These are phyloP conservation scores for Apiotrichum domesticum DNA, from an alignment of 1,284 basidiomycete species.

Conservation along the genomic window DNA sequence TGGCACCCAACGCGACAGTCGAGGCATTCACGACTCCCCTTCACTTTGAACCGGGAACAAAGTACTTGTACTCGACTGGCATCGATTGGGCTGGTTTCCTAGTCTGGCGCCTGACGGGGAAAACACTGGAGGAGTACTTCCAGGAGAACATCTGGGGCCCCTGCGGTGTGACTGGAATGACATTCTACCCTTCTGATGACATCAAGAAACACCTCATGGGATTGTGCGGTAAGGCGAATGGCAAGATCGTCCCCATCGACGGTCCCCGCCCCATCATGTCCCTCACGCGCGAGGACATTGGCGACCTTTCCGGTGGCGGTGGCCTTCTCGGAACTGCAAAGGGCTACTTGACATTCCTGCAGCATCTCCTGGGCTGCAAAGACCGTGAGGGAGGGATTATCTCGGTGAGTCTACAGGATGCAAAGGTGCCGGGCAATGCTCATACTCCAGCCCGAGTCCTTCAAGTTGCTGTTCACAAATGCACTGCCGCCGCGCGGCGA, in stretches of 20 bases:
- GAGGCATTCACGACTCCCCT: slow-evolving; percentile 8
- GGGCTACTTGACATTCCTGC: slow-evolving; percentile 29
- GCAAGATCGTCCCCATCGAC: slow-evolving; percentile 14
- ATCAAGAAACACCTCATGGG: too few relatives aligned
- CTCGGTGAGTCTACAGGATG: neutral
- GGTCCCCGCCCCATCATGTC: neutral
- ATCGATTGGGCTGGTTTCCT: slow-evolving; percentile 29
- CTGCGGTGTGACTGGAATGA: slow-evolving; percentile 16
- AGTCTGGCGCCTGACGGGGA: slow-evolving; percentile 18
- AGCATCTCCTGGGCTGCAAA: neutral
- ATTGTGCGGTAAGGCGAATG: neutral
- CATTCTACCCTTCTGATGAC: slow-evolving; percentile 24
- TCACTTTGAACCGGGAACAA: slow-evolving; percentile 30
- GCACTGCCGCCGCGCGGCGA: slow-evolving; percentile 4
- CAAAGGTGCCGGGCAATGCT: too few relatives aligned
- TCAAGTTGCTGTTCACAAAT: slow-evolving; percentile 20
- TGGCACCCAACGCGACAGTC: too few relatives aligned
- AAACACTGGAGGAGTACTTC: slow-evolving; percentile 17
- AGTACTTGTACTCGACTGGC: slow-evolving; percentile 23
- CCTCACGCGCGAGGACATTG: too few relatives aligned
- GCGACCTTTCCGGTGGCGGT: slow-evolving; percentile 20
- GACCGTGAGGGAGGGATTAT: slow-evolving; percentile 6
- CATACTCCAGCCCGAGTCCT: slow-evolving; percentile 5
- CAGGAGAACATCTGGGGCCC: slow-evolving; percentile 21
- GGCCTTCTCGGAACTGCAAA: slow-evolving; percentile 30